Percentiles rank a stretch among this genome's conserved stretches.
Evolutionary conservation across 768 basidiomycete genomes (phyloP).

Genomic region (Trametes punicea): DNA sequence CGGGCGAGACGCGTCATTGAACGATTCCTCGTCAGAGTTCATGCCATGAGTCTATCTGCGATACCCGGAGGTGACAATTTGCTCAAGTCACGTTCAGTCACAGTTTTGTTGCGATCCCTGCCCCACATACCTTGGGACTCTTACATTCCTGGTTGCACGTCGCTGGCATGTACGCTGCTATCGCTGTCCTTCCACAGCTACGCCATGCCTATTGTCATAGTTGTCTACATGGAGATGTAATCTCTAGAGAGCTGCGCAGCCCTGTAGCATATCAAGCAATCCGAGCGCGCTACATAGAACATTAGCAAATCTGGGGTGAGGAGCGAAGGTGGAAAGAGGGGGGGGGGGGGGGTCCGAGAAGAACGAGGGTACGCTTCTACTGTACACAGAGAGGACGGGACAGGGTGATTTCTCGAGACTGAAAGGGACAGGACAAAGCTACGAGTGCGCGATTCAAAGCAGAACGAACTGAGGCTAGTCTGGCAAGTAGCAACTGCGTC

Average conservation of each 20-base stretch:
- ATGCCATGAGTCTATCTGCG: neutral
- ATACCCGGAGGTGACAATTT: neutral
- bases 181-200: no score
- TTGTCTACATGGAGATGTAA: no score
- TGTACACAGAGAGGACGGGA: neutral
- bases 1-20: neutral
- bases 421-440: neutral
- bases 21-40: neutral
- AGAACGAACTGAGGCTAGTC: neutral
- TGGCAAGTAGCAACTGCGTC: neutral
- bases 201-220: no score
- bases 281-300: no score
- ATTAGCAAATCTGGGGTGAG: no score
- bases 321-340: neutral
- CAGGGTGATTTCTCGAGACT: neutral
- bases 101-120: no score
- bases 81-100: no score
- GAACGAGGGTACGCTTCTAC: neutral
- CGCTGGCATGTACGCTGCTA: no score
- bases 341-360: neutral
- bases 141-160: no score
- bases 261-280: no score
- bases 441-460: conserved; percentile 2
- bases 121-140: no score
- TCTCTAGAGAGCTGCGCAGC: no score